Evolutionary conservation across 768 basidiomycete species (phyloP).

Genomic region (Mrakia gelida): DNA sequence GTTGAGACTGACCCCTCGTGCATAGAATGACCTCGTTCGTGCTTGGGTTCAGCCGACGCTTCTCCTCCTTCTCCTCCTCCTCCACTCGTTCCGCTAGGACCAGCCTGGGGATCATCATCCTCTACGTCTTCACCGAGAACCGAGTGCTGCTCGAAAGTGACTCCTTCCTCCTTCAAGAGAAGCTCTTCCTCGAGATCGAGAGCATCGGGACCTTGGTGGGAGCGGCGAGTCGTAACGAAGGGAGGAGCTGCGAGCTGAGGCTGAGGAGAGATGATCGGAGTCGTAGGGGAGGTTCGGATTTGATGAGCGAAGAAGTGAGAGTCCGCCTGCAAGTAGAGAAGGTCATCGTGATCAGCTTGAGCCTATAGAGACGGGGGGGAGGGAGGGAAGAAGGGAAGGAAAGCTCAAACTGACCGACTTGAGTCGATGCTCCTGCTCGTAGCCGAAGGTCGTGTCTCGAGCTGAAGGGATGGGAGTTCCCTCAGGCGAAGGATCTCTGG

Average conservation of each 20-base stretch:
- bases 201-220: constrained; percentile 12
- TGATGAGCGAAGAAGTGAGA: constrained; percentile 31
- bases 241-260: not conserved
- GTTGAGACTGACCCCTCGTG: constrained; percentile 32
- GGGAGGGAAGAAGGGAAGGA: constrained; percentile 25
- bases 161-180: not conserved
- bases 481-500: not conserved
- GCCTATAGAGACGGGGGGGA: too few relatives aligned
- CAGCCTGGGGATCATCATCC: not conserved
- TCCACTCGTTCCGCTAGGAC: not conserved
- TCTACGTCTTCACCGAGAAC: not conserved
- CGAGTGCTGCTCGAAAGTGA: not conserved
- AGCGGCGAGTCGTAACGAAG: not conserved
- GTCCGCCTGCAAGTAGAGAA: constrained; percentile 16
- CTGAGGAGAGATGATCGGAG: not conserved
- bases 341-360: not conserved
- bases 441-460: constrained; percentile 43
- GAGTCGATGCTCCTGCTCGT: constrained; percentile 43
- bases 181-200: constrained; percentile 34
- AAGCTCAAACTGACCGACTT: constrained; percentile 35
- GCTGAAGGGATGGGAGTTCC: constrained; percentile 30
- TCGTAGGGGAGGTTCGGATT: constrained; percentile 28
- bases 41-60: not conserved
- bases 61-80: not conserved
- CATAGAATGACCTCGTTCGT: constrained; percentile 8